phyloP scores from a whole-genome alignment of 352 stramenopile genomes.

The Thalassiosira exigua region DNA sequence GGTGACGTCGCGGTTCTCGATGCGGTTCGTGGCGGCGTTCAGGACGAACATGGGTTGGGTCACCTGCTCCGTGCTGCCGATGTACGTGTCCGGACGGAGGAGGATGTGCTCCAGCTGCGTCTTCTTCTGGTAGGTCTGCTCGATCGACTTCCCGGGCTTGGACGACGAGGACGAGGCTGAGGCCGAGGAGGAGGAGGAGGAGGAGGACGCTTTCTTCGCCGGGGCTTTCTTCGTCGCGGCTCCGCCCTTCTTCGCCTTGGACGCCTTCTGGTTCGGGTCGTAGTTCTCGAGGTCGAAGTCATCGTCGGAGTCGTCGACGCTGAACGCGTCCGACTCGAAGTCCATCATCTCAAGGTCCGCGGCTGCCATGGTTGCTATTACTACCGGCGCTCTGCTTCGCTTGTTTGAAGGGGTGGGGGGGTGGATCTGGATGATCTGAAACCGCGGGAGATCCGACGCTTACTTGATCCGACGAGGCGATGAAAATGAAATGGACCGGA shows the following conservation, averaged over 20 bases:
- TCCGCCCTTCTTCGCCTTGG: conserved; percentile 14
- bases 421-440: no score
- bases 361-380: conserved; percentile 16
- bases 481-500: no score
- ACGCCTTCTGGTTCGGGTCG: conserved; percentile 29
- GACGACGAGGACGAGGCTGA: background rate
- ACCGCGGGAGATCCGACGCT: no score
- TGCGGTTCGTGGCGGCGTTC: conserved; percentile 84
- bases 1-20: conserved; percentile 93
- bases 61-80: conserved; percentile 95
- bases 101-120: conserved; percentile 99
- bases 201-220: background rate
- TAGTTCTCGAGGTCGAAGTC: conserved; percentile 49
- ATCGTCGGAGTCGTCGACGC: conserved; percentile 40
- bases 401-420: no score
- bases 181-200: conserved; percentile 10
- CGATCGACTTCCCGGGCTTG: conserved; percentile 61
- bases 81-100: conserved; percentile 98
- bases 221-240: conserved; percentile 14
- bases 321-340: conserved; percentile 22
- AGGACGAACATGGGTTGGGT: conserved; percentile 97
- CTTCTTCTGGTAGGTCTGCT: conserved; percentile 97
- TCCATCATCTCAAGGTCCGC: conserved; percentile 4
- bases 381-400: conserved; percentile 20
- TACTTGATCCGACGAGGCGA: no score